Conservation (phyloP, 1,284 basidiomycete genomes). For the Anthracocystis walkeri region DNA sequence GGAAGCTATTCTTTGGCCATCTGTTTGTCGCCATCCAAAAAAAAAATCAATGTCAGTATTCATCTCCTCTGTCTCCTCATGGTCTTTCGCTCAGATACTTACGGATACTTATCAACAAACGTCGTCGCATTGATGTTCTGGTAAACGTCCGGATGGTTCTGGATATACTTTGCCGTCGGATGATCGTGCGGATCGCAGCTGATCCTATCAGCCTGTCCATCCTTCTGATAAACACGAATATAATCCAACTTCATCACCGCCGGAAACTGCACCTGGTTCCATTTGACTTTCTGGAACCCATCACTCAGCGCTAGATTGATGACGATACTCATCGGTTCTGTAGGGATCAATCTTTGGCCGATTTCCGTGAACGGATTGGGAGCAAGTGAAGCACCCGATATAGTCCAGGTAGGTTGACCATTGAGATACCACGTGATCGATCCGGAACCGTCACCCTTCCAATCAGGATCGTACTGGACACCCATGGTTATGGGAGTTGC, state of each 20-base stretch:
- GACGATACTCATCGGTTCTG: constrained; percentile 62
- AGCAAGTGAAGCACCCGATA: constrained; percentile 35
- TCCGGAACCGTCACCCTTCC: constrained; percentile 51
- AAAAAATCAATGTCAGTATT: constrained; percentile 7
- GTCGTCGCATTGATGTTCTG: constrained; percentile 53
- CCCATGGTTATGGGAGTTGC: constrained; percentile 53
- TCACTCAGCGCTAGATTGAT: constrained; percentile 60
- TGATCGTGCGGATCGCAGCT: constrained; percentile 63
- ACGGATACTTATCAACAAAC: constrained; percentile 30
- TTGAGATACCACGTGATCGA: constrained; percentile 64
- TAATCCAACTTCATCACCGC: constrained; percentile 69
- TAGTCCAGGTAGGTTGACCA: constrained; percentile 61
- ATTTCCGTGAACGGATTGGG: constrained; percentile 48
- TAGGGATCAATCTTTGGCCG: constrained; percentile 54
- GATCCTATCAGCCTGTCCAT: constrained; percentile 40
- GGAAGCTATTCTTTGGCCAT: constrained; percentile 59
- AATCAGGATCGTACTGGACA: constrained; percentile 67
- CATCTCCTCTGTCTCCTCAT: too few species aligned
- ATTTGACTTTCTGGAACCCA: constrained; percentile 57
- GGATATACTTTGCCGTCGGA: constrained; percentile 65
- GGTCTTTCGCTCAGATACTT: not conserved
- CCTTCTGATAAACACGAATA: constrained; percentile 58
- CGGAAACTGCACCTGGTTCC: constrained; percentile 69
- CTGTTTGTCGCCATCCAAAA: not conserved
- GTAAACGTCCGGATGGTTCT: constrained; percentile 63